Base-by-base conservation (phyloP, 352 stramenopile genomes). In the Globisporangium mamillatum region DNA sequence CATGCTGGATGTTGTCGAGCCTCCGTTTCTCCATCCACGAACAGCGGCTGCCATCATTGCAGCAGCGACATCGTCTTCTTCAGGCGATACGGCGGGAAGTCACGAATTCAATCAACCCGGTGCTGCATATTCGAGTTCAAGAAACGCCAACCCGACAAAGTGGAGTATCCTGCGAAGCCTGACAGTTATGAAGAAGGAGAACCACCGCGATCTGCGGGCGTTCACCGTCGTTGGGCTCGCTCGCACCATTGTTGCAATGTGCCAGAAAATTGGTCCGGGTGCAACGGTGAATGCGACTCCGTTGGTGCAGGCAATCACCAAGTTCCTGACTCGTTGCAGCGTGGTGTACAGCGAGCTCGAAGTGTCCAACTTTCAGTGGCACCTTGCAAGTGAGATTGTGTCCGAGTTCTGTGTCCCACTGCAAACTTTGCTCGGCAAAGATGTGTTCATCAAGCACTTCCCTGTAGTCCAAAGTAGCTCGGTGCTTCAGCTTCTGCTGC, bases 301-400 rank as follows among this genome's bases (percentile, higher is more conserved):
- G 10, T 69, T 92, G 10, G 64, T 93, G 0, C 77, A 67, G 25
- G 77, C 68, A 14, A 71, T 92, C 53, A 89, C 91, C 65, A 67
- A 66, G 18, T 93, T 93, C 59, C 68, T 93, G 8, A 77, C 80
- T 24, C 79, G 81, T 12, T 93, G 86, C 70, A 85, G 80, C 53
- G 74, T 80, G 14, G 83, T 91, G 10, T 93, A 93, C 64, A 78
- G 82, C 2, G 80, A 91, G 64, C 68, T 93, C 24, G 83, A 93
- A 69, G 81, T 91, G 5, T 89, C 82, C 2, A 88, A 93, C 63
- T 92, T 90, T 70, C 86, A 93, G 60, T 93, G 86, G 86, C 72
- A 80, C 38, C 72, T 93, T 25, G 86, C 86, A 4, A 92, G 82
- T 57, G 86, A 93, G 57, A 74, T 91, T 24, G 81, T 93, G 22